phyloP scores from a whole-genome alignment of 257 asterid genomes.

The Solanum sitiens region DNA sequence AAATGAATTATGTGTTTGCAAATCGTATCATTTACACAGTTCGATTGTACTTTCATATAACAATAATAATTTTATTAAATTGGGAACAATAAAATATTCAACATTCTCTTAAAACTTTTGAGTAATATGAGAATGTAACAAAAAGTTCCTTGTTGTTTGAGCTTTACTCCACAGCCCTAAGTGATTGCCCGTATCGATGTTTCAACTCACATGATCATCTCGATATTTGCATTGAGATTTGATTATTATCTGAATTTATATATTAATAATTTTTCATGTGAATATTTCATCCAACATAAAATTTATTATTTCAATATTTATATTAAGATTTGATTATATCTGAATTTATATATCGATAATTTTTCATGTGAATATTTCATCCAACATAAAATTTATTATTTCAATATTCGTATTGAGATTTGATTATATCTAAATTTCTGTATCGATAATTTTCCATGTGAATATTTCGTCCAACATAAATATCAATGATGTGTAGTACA shows the following conservation, averaged over 20 bases:
- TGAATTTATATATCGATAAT: not conserved
- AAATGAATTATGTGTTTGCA: not conserved
- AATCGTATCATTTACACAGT: not conserved
- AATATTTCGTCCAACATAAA: not conserved
- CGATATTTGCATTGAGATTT: not conserved
- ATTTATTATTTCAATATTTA: not conserved
- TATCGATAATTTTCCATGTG: too few species aligned
- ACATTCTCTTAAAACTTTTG: not conserved
- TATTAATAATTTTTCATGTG: not conserved
- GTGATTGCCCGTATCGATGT: not conserved
- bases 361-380: not conserved
- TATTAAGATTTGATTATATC: fast-evolving
- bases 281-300: not conserved
- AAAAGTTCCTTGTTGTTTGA: not conserved
- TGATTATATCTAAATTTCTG: too few species aligned
- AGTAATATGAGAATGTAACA: not conserved
- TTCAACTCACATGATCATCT: not conserved
- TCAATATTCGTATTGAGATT: too few species aligned
- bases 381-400: too few species aligned
- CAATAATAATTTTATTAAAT: not conserved
- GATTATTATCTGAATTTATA: not conserved
- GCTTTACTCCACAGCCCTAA: not conserved
- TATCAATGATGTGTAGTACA: not conserved
- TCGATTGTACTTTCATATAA: not conserved
- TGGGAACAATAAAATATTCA: not conserved